Conservation (phyloP, 371 early-diverging fungal genomes). For the Neoconidiobolus thromboides region DNA sequence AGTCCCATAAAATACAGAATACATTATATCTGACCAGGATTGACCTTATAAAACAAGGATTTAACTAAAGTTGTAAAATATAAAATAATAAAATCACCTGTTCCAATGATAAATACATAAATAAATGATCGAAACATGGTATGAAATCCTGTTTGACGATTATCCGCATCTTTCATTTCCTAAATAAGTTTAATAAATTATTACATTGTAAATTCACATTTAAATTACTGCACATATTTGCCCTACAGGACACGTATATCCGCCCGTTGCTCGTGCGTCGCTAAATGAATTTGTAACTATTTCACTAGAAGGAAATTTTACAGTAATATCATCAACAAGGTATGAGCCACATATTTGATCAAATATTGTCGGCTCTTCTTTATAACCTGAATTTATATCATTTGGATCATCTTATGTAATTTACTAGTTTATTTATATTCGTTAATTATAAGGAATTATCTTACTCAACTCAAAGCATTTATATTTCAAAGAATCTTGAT, state of each 20-base stretch:
- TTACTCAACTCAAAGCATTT: background rate
- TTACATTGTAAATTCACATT: background rate
- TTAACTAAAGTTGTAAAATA: background rate
- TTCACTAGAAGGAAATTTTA: background rate
- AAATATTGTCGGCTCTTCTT: background rate
- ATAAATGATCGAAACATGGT: background rate
- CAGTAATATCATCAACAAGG: background rate
- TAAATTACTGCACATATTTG: background rate
- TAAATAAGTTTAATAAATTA: background rate
- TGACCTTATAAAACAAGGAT: conserved; percentile 12
- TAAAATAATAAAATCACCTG: background rate
- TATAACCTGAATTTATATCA: background rate
- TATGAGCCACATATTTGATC: conserved; percentile 3
- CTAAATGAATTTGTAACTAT: background rate
- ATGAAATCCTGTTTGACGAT: conserved; percentile 4
- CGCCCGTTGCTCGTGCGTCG: background rate
- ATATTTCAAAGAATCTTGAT: background rate
- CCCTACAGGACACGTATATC: conserved; percentile 4
- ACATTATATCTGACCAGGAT: conserved; percentile 47
- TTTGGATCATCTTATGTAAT: background rate
- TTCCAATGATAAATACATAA: conserved; percentile 1
- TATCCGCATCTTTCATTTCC: background rate
- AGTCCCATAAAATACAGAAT: conserved; percentile 37
- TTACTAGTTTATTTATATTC: background rate
- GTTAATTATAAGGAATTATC: background rate